Evolutionary conservation across 2,329 filamentous ascomycete genomes (phyloP).

Genomic region (Epichloe scottii): DNA sequence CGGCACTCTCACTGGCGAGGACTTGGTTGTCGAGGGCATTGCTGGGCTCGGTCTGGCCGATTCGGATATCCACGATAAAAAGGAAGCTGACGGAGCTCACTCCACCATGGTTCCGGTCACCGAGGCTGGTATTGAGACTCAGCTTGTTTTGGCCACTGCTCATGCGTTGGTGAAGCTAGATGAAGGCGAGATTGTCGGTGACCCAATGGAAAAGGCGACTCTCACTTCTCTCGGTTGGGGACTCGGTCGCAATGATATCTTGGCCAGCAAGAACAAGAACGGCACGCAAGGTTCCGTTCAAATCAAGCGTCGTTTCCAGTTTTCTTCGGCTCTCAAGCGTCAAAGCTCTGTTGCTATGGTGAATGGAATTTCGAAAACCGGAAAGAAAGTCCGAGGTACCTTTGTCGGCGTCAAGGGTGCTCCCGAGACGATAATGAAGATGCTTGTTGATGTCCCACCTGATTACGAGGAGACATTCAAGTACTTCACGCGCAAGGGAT

Average conservation of each 20-base stretch:
- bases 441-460: constrained; percentile 69
- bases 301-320: constrained; percentile 94
- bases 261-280: constrained; percentile 46
- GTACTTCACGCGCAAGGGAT: constrained; percentile 91
- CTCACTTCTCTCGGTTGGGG: constrained; percentile 81
- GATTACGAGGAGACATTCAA: constrained; percentile 98
- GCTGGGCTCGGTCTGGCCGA: constrained; percentile 72
- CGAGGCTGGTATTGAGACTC: constrained; percentile 66
- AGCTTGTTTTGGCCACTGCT: constrained; percentile 84
- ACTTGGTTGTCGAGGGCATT: constrained; percentile 92
- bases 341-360: constrained; percentile 90
- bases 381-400: constrained; percentile 67
- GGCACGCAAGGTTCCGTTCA: constrained; percentile 60
- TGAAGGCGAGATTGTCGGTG: constrained; percentile 92
- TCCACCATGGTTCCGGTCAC: constrained; percentile 62
- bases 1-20: constrained; percentile 89
- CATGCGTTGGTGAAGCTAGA: constrained; percentile 94
- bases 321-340: constrained; percentile 90
- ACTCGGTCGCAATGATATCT: constrained; percentile 76
- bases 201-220: constrained; percentile 98
- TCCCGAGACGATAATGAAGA: constrained; percentile 90
- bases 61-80: constrained; percentile 47
- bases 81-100: constrained; percentile 71
- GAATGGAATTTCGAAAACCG: constrained; percentile 57
- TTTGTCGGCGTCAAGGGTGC: constrained; percentile 96